Evolutionary conservation across 2,329 filamentous ascomycete genomes (phyloP), one percentile per base, ranked within the genome.

Genomic region (Hymenoscyphus fraxineus): DNA sequence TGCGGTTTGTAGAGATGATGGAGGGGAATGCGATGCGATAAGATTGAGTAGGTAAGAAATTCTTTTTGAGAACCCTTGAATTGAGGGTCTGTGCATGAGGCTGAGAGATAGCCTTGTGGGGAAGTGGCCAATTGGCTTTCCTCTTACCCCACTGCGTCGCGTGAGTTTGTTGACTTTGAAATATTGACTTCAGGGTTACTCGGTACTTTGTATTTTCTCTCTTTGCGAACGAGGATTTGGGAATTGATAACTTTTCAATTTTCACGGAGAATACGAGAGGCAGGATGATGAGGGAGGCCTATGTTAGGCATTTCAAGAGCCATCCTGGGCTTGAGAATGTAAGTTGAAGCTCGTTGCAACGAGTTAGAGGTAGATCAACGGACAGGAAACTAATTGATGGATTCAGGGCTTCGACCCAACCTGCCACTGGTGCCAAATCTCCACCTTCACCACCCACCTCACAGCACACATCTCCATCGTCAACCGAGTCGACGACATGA

Each of bases 381-480:
- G 22, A 27, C 22, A 27, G 22, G 22, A 27, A 27, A 27, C 22
- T 27, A 27, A 27, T 27, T 27, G 22, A 27, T 27, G 22, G 22
- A 27, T 27, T 27, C 44, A 51, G 44, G 44, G 44, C 44, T 51
- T 27, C n/a, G 19, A 51, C 16, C 12, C 27, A 40, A 27, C 19
- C 40, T 64, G 63, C 54, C 63, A 64, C 38, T 64, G 63, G 63
- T 64, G 63, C 22, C 63, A 64, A 41, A 57, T 64, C 13, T 32
- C 22, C 16, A 15, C 19, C n/a, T 64, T 61, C 32, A 39, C 51
- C 2, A 64, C 63, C 7, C 32, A 39, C 4, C 27, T 16, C 16
- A 54, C 31, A 2, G 57, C 58, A 6, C 54, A 59, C 35, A 40
- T 64, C 51, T 60, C 63, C 3, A 64, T 64, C 12, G 38, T 61